phyloP scores from a whole-genome alignment of 2,329 filamentous ascomycete species.

The Neonectria sp. region DNA sequence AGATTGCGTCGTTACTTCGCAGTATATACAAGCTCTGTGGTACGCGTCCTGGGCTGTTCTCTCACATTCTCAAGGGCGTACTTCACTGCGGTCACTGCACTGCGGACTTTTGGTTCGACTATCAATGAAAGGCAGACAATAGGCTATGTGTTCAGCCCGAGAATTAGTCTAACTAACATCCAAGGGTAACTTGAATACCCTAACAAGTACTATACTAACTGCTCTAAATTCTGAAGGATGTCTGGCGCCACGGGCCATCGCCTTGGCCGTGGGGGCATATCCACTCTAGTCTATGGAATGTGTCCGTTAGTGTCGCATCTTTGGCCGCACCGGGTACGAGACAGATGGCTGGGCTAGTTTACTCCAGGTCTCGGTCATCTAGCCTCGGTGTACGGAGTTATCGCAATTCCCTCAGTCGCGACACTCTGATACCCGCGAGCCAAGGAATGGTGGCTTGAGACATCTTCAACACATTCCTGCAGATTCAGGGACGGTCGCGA shows the following conservation, averaged over 20 bases:
- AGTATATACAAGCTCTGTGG: background rate
- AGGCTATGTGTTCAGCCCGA: background rate
- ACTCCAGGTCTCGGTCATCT: too few relatives aligned
- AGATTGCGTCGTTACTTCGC: background rate
- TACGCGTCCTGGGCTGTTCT: background rate
- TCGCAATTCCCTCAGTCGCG: too few relatives aligned
- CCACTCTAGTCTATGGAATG: background rate
- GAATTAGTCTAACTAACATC: background rate
- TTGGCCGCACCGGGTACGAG: background rate
- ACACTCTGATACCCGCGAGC: too few relatives aligned
- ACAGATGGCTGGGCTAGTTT: too few relatives aligned
- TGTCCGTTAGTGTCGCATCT: background rate
- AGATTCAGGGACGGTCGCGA: too few relatives aligned
- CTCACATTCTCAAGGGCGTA: background rate
- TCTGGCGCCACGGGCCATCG: background rate
- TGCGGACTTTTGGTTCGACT: background rate
- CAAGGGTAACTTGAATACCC: background rate
- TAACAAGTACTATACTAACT: background rate
- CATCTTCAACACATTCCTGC: too few relatives aligned
- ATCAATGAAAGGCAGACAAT: background rate
- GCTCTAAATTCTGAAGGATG: background rate
- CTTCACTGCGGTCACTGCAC: background rate
- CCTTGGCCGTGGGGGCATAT: background rate
- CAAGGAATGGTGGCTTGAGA: too few relatives aligned
- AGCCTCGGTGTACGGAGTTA: too few relatives aligned